These are phyloP conservation scores for Zea luxurians DNA, from an alignment of 176 grass and related monocot genomes.

Conservation along the genomic window DNA sequence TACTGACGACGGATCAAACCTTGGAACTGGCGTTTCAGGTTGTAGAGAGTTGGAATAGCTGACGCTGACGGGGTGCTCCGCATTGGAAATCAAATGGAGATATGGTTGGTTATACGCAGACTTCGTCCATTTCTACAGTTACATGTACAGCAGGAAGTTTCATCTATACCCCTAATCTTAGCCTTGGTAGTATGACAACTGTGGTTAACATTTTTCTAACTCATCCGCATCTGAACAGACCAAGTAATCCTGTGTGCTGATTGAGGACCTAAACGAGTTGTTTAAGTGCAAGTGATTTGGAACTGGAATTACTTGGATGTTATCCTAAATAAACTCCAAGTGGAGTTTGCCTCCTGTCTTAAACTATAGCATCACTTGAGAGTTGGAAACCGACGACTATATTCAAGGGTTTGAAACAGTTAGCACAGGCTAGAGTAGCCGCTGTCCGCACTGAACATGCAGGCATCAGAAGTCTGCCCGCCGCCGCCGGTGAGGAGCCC, in stretches of 20 bases:
- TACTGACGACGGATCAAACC: conserved; percentile 30
- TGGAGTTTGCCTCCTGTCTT: background rate
- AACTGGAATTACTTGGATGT: background rate
- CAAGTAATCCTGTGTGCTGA: background rate
- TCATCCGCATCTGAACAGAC: background rate
- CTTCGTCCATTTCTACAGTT: background rate
- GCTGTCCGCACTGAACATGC: background rate
- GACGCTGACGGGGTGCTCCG: conserved; percentile 3
- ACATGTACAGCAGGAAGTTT: background rate
- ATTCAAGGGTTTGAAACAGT: background rate
- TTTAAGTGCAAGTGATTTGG: background rate
- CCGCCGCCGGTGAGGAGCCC: background rate
- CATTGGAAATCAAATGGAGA: conserved; percentile 20
- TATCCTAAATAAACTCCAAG: background rate
- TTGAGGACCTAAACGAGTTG: background rate
- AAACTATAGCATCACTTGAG: background rate
- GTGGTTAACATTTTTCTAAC: background rate
- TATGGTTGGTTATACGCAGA: background rate
- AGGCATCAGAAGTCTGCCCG: background rate
- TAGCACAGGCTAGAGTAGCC: background rate
- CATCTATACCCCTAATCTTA: background rate
- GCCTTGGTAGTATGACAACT: background rate
- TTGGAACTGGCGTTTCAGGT: conserved; percentile 49
- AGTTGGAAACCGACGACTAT: background rate
- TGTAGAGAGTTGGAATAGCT: conserved; percentile 46